phyloP scores from a whole-genome alignment of 768 basidiomycete species.

The Boletus sensibilis region DNA sequence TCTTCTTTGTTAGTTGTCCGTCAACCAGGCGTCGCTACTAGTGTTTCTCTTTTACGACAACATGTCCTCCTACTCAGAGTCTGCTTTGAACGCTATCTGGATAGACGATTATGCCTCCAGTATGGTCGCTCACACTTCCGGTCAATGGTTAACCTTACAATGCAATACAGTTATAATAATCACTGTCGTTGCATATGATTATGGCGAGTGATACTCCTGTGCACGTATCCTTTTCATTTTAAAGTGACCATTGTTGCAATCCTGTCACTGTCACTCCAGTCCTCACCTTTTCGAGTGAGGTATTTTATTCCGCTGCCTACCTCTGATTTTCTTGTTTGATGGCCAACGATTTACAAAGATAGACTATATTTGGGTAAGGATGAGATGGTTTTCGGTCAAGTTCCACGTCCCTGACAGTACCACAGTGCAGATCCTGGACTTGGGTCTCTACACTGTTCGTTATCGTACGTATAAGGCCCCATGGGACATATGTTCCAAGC shows the following conservation, averaged over 20 bases:
- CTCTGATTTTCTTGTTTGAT: background rate
- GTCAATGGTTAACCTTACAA: background rate
- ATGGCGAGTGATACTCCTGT: background rate
- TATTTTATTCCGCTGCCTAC: background rate
- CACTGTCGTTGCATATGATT: slow-evolving; percentile 9
- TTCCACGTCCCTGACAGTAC: background rate
- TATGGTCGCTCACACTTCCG: background rate
- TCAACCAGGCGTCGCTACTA: background rate
- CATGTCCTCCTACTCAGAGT: slow-evolving; percentile 4
- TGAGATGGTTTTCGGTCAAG: too few relatives aligned
- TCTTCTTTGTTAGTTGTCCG: background rate
- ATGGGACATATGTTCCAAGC: background rate
- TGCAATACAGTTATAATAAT: background rate
- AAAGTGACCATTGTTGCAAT: background rate
- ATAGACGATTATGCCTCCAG: background rate
- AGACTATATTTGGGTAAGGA: slow-evolving; percentile 14
- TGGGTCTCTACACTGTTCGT: slow-evolving; percentile 16
- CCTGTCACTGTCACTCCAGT: background rate
- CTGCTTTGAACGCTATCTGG: background rate
- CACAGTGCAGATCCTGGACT: slow-evolving; percentile 12
- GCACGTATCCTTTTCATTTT: background rate
- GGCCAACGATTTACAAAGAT: slow-evolving; percentile 4
- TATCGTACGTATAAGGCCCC: slow-evolving; percentile 4
- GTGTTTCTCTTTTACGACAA: background rate
- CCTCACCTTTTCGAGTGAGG: slow-evolving; percentile 17